These are phyloP conservation scores for Sugiyamaella smithiae DNA, from an alignment of 805 yeast species.

Conservation along the genomic window DNA sequence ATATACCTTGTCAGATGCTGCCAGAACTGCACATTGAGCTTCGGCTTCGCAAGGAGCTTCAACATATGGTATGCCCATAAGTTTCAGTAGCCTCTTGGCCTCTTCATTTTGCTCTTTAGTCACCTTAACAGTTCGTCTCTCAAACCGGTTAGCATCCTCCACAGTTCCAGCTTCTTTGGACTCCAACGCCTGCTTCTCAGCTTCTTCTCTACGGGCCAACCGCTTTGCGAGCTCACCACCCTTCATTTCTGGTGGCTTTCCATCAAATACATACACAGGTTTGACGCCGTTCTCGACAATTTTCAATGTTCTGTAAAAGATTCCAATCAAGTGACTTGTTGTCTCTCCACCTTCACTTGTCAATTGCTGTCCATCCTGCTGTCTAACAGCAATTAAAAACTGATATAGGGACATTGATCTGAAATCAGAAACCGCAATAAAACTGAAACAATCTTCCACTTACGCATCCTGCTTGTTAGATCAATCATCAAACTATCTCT, in stretches of 20 bases:
- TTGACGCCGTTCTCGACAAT: constrained; percentile 91
- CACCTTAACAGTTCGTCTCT: constrained; percentile 85
- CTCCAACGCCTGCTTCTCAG: constrained; percentile 68
- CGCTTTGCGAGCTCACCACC: constrained; percentile 92
- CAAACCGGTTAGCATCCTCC: constrained; percentile 71
- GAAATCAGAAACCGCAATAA: constrained; percentile 21
- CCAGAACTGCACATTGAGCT: constrained; percentile 95
- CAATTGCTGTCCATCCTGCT: constrained; percentile 92
- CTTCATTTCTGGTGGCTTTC: constrained; percentile 93
- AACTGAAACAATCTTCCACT: constrained; percentile 12
- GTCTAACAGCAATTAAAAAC: constrained; percentile 93
- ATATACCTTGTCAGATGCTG: constrained; percentile 84
- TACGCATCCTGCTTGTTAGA: constrained; percentile 30
- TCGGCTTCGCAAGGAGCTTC: constrained; percentile 98
- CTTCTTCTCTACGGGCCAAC: constrained; percentile 74
- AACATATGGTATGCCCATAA: constrained; percentile 95
- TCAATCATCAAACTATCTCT: constrained; percentile 7
- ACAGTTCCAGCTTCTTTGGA: constrained; percentile 73
- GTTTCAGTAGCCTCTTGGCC: constrained; percentile 70
- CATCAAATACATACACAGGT: constrained; percentile 96
- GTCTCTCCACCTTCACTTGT: constrained; percentile 89
- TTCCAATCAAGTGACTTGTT: constrained; percentile 88
- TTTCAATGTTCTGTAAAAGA: constrained; percentile 88
- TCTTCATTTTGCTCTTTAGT: constrained; percentile 91
- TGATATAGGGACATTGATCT: constrained; percentile 92